These are phyloP conservation scores for Perkinsus marinus DNA, from an alignment of 169 alveolate species.

Conservation along the genomic window DNA sequence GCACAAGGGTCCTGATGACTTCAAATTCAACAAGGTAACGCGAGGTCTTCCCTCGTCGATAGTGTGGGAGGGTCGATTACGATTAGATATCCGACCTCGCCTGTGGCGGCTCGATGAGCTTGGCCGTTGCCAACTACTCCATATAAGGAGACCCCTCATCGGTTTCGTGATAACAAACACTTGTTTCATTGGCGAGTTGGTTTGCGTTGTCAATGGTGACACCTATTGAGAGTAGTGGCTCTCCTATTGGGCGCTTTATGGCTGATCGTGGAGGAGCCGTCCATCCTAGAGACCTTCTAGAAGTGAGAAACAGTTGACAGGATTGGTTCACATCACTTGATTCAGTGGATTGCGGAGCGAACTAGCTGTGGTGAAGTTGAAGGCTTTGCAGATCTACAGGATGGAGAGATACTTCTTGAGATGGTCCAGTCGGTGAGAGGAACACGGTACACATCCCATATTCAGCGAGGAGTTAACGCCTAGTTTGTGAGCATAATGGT, in stretches of 20 bases:
- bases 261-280: background rate
- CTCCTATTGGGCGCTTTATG: background rate
- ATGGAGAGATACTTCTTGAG: background rate
- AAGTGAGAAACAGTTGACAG: background rate
- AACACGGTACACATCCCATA: background rate
- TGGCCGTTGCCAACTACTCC: background rate
- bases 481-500: too few relatives aligned
- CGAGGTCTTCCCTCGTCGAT: background rate
- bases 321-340: background rate
- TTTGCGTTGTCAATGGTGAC: background rate
- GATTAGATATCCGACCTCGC: background rate
- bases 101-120: background rate
- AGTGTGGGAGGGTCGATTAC: background rate
- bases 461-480: background rate
- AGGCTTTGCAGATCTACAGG: background rate
- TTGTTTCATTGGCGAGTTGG: background rate
- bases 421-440: background rate
- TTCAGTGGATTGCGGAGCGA: background rate
- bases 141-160: background rate
- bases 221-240: background rate
- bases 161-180: background rate
- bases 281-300: background rate
- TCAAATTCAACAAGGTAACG: background rate
- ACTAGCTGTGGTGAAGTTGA: background rate
- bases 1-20: background rate